Percentiles rank a stretch among this genome's conserved stretches.
Conservation (phyloP, 2,329 filamentous ascomycete genomes). For the Mollisiaceae sp. region DNA sequence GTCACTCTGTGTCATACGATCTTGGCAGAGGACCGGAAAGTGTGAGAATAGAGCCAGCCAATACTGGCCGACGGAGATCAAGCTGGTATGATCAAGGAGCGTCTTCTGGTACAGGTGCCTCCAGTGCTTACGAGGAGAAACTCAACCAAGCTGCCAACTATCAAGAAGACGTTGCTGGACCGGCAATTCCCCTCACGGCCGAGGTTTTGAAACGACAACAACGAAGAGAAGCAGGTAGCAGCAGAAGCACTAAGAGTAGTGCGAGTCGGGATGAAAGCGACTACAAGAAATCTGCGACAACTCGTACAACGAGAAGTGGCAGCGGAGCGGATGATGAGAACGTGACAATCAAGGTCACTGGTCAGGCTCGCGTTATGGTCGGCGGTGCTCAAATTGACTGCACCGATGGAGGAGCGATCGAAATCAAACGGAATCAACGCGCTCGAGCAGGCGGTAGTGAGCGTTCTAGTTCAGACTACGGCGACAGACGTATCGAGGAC, state of each 20-base stretch:
- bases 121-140: constrained; percentile 50
- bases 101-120: constrained; percentile 19
- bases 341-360: constrained; percentile 65
- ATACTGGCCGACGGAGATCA: constrained; percentile 35
- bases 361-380: constrained; percentile 60
- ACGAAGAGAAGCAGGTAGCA: constrained; percentile 52
- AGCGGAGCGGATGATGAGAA: constrained; percentile 61
- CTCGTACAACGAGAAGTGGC: constrained; percentile 56
- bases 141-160: constrained; percentile 53
- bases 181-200: constrained; percentile 56
- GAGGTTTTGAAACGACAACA: constrained; percentile 55
- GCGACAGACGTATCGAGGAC: constrained; percentile 34
- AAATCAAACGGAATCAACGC: constrained; percentile 51
- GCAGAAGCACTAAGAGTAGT: constrained; percentile 63
- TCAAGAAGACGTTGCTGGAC: constrained; percentile 57
- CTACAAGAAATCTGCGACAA: constrained; percentile 64
- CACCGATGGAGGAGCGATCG: constrained; percentile 63
- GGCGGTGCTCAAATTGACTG: constrained; percentile 64
- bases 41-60: constrained; percentile 36
- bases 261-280: constrained; percentile 68
- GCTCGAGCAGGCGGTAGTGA: constrained; percentile 54
- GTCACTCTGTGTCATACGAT: constrained; percentile 41
- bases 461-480: constrained; percentile 49
- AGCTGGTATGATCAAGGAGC: constrained; percentile 38
- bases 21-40: constrained; percentile 23